Conservation (phyloP, 2,329 filamentous ascomycete genomes). For the Fusarium sp. region DNA sequence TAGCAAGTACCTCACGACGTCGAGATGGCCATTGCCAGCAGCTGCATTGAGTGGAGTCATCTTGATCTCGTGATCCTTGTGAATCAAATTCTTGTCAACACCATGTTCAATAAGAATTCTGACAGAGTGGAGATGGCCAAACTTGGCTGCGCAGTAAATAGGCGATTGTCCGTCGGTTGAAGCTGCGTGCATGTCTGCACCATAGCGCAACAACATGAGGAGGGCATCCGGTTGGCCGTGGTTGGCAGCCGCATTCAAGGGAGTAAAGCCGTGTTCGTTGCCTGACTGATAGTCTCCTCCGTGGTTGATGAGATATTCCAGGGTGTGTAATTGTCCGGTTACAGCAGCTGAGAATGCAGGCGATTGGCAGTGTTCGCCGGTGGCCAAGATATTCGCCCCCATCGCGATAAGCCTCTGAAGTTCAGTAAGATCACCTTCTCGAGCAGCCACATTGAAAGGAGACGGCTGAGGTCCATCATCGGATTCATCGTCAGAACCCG, state of each 20-base stretch:
- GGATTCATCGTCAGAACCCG: background rate
- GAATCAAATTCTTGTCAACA: background rate
- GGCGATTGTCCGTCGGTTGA: background rate
- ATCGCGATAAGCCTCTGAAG: background rate
- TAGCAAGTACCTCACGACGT: background rate
- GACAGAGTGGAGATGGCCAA: background rate
- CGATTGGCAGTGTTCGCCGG: background rate
- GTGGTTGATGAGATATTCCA: background rate
- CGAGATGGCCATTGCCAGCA: background rate
- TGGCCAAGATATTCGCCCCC: background rate
- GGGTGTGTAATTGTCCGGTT: background rate
- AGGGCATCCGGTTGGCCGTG: background rate
- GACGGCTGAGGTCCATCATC: background rate
- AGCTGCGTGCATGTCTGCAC: background rate
- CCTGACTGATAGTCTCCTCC: conserved; percentile 1
- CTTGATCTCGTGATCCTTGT: background rate
- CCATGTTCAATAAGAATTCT: background rate
- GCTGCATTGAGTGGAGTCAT: background rate
- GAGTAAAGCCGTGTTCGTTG: background rate
- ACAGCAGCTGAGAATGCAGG: background rate
- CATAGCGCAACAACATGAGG: background rate
- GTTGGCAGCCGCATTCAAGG: background rate
- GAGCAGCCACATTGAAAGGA: background rate
- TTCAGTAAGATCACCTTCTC: background rate
- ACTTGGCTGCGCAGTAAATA: background rate